Evolutionary conservation across 2,329 filamentous ascomycete genomes (phyloP).

Genomic region (Fusarium musae): DNA sequence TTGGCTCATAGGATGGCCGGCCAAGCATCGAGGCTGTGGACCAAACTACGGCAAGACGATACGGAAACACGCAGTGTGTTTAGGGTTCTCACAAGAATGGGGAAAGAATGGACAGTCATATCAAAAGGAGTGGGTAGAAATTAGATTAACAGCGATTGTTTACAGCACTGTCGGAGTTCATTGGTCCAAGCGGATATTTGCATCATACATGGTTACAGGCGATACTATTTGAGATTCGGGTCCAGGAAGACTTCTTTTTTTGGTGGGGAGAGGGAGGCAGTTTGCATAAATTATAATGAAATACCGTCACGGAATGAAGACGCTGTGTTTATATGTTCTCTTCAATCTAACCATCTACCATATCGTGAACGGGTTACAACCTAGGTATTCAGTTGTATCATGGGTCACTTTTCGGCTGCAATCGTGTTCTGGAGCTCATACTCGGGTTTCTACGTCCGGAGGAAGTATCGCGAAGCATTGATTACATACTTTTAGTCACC

Average conservation of each 20-base stretch:
- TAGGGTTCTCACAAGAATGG: neutral
- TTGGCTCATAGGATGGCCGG: constrained; percentile 25
- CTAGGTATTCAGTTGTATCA: neutral
- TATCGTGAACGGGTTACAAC: neutral
- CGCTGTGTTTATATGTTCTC: neutral
- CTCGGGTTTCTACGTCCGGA: neutral
- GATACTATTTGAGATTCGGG: neutral
- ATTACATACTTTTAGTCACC: neutral
- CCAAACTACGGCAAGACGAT: neutral
- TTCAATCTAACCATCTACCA: neutral
- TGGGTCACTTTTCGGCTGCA: neutral
- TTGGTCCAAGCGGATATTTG: constrained; percentile 22
- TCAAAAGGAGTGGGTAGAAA: neutral
- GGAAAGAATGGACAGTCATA: neutral
- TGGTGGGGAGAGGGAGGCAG: neutral
- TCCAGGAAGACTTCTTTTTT: constrained; percentile 9
- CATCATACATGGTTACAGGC: constrained; percentile 19
- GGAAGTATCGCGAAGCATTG: too few relatives aligned
- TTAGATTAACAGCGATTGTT: constrained; percentile 31
- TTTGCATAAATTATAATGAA: constrained; percentile 36
- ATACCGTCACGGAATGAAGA: constrained; percentile 33
- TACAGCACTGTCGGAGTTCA: constrained; percentile 41
- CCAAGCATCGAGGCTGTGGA: neutral
- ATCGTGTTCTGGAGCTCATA: neutral
- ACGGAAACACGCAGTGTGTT: constrained; percentile 8